Evolutionary conservation across 768 basidiomycete species (phyloP), one percentile per base, ranked within the genome.

Genomic region (Solioccasus polychromus): DNA sequence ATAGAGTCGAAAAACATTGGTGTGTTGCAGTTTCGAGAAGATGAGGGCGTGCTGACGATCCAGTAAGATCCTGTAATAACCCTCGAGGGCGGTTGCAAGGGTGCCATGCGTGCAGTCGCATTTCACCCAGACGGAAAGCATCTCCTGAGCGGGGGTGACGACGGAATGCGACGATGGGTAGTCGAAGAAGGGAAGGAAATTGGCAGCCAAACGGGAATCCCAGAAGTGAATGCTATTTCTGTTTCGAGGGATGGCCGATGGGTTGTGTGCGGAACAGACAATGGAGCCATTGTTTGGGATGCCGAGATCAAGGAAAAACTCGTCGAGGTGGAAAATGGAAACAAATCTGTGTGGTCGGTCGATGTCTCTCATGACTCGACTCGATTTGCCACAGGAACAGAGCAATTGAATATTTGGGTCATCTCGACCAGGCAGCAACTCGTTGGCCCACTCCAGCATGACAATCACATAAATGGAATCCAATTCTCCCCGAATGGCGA

Each of bases 211-310:
- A 39, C 18, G 18, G 34, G 23, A 17, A 15, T 5, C 1, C n/a
- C n/a, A n/a, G n/a, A n/a, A n/a, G 8, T 48, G 5, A 24, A 19
- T 4, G 15, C n/a, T 15, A 29, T 47, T n/a, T 31, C 25, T 29
- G 25, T 47, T 17, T 51, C 50, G 15, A 31, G 19, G 14, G 49
- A 50, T 18, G 49, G 49, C 22, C 49, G 31, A n/a, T 47, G 41
- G 45, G 43, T 51, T 31, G 47, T 41, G 3, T 15, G n/a, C 15
- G 30, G 31, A 61, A 67, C 2, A 7, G 29, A 20, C 2, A 15
- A 23, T 29, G 31, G 23, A 3, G 22, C 49, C 17, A 23, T 14
- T 9, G 17, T 52, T 11, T 51, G 50, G 50, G 30, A 44, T 11
- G 42, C 42, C 18, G 10, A 1, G 20, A 45, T 47, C 6, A 26